Evolutionary conservation across 2,329 filamentous ascomycete genomes (phyloP).

Genomic region (Lanzia echinophila): DNA sequence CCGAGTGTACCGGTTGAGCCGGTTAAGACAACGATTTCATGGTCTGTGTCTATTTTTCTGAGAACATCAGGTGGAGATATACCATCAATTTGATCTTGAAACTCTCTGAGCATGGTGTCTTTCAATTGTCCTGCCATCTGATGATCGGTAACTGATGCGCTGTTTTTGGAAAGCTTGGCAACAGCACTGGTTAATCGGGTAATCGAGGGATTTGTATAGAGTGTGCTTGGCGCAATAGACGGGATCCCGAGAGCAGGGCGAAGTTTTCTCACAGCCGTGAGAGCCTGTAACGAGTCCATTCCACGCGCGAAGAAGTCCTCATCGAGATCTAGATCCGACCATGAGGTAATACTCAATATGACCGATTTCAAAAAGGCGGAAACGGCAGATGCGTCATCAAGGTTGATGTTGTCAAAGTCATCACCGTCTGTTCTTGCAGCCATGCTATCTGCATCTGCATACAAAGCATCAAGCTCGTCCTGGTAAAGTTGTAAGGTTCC

Average conservation of each 20-base stretch:
- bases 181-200: not conserved
- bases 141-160: not conserved
- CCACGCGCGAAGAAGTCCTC: slow-evolving; percentile 2
- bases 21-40: not conserved
- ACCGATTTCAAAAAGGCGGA: not conserved
- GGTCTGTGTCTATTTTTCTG: not conserved
- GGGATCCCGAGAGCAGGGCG: not conserved
- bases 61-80: not conserved
- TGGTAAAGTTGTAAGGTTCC: slow-evolving; percentile 21
- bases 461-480: not conserved
- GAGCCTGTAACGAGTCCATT: slow-evolving; percentile 7
- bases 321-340: not conserved
- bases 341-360: not conserved
- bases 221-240: not conserved
- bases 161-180: not conserved
- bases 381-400: not conserved
- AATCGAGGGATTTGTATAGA: not conserved
- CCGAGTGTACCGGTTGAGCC: not conserved
- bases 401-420: not conserved
- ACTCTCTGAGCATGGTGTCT: not conserved
- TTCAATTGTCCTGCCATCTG: not conserved
- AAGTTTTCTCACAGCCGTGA: not conserved
- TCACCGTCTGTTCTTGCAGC: not conserved
- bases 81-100: not conserved
- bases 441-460: not conserved